A percentile compares a stretch with the other conserved stretches of the same genome.
phyloP scores from a whole-genome alignment of 345 rosid species.

The Angophora floribunda region DNA sequence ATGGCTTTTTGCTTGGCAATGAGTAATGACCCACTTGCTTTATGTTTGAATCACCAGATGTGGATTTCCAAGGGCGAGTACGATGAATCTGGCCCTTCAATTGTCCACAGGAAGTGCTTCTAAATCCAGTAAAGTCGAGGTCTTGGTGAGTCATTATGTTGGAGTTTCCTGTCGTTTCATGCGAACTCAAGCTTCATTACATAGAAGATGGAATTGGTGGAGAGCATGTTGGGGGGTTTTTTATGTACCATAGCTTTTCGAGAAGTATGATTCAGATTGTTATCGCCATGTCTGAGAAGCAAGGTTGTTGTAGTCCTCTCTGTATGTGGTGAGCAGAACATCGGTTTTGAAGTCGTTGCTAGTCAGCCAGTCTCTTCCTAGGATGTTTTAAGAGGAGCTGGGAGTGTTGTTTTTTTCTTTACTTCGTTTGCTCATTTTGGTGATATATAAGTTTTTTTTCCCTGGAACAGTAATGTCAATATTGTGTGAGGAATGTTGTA shows the following conservation, averaged over 20 bases:
- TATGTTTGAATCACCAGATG: slow-evolving; percentile 20
- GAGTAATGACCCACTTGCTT: not conserved
- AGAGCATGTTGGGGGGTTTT: not conserved
- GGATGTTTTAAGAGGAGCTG: not conserved
- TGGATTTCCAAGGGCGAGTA: slow-evolving; percentile 65
- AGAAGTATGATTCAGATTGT: not conserved
- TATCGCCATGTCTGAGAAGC: not conserved
- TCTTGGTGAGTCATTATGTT: slow-evolving; percentile 28
- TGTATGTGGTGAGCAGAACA: not conserved
- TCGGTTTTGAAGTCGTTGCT: not conserved
- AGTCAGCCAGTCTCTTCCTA: not conserved
- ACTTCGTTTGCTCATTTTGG: not conserved
- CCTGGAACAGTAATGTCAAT: not conserved
- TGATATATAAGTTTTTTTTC: not conserved
- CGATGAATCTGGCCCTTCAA: slow-evolving; percentile 57
- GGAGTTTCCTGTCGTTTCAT: not conserved
- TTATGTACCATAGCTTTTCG: not conserved
- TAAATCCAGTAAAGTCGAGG: slow-evolving; percentile 14
- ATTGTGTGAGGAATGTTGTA: not conserved
- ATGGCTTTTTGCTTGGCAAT: not conserved
- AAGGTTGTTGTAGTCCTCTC: not conserved
- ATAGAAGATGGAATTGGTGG: not conserved
- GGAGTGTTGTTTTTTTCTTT: not conserved
- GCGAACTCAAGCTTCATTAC: not conserved
- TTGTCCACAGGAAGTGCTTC: slow-evolving; percentile 70